phyloP scores from a whole-genome alignment of 257 asterid species.

The Solanum chaucha region DNA sequence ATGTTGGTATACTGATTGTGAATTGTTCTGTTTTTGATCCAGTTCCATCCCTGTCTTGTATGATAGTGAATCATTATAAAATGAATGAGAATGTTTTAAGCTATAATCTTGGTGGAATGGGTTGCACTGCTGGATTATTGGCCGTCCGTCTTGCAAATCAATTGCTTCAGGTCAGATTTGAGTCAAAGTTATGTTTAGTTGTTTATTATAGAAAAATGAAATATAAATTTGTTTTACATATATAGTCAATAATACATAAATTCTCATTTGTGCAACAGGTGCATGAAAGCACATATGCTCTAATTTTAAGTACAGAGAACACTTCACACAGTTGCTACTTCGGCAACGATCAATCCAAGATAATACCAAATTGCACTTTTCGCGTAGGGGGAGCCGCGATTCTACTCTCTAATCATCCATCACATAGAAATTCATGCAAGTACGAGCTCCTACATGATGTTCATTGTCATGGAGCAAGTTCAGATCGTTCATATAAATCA shows the following conservation, averaged over 20 bases:
- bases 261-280: background rate
- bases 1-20: conserved; percentile 30
- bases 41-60: conserved; percentile 32
- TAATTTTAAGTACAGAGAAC: conserved; percentile 34
- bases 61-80: conserved; percentile 32
- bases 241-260: too few relatives aligned
- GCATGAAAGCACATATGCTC: conserved; percentile 23
- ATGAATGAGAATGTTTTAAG: conserved; percentile 22
- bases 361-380: conserved; percentile 35
- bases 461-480: conserved; percentile 14
- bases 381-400: conserved; percentile 28
- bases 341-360: conserved; percentile 29
- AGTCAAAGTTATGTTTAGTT: too few relatives aligned
- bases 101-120: conserved; percentile 40
- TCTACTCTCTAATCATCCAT: conserved; percentile 12
- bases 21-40: conserved; percentile 40
- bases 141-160: conserved; percentile 32
- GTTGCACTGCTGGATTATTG: conserved; percentile 40
- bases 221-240: too few relatives aligned
- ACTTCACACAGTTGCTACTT: conserved; percentile 31
- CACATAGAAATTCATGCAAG: conserved; percentile 17
- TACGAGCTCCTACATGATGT: conserved; percentile 27
- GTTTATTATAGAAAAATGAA: too few relatives aligned
- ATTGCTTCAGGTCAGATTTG: conserved; percentile 4
- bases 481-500: conserved; percentile 15